Conservation (phyloP, 176 grass and related monocot species). For the Puccinellia tenuiflora region DNA sequence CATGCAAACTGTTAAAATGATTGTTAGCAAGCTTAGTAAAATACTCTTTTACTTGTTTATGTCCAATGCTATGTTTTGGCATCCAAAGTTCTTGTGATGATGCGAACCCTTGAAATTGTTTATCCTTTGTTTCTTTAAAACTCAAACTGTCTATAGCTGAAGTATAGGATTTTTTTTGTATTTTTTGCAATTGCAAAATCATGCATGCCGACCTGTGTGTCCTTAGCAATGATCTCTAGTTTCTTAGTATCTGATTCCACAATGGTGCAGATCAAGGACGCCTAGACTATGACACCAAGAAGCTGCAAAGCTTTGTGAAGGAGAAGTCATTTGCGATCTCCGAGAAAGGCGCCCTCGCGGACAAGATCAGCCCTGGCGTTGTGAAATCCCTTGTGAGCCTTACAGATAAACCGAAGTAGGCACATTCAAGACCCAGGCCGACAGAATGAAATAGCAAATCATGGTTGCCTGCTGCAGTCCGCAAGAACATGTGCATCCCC, state of each 20-base stretch:
- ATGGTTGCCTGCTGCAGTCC: background rate
- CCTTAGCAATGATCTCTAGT: background rate
- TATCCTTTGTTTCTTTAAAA: background rate
- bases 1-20: background rate
- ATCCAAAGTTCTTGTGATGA: background rate
- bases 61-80: background rate
- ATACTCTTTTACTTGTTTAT: background rate
- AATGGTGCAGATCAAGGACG: conserved; percentile 61
- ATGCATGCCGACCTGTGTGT: background rate
- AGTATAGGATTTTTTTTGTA: background rate
- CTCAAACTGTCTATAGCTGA: background rate
- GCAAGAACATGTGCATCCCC: background rate
- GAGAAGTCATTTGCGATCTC: conserved; percentile 80
- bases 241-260: background rate
- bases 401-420: conserved; percentile 52
- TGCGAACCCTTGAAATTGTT: background rate
- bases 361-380: conserved; percentile 49
- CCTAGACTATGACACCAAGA: conserved; percentile 78
- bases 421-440: background rate
- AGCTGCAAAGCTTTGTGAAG: conserved; percentile 79
- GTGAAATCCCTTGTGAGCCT: conserved; percentile 70
- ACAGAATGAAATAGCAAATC: background rate
- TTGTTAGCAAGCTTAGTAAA: background rate
- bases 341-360: conserved; percentile 77
- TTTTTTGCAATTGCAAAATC: background rate